Base-by-base conservation (phyloP, 139 green algal genomes). In the Coelastrella sp. region DNA sequence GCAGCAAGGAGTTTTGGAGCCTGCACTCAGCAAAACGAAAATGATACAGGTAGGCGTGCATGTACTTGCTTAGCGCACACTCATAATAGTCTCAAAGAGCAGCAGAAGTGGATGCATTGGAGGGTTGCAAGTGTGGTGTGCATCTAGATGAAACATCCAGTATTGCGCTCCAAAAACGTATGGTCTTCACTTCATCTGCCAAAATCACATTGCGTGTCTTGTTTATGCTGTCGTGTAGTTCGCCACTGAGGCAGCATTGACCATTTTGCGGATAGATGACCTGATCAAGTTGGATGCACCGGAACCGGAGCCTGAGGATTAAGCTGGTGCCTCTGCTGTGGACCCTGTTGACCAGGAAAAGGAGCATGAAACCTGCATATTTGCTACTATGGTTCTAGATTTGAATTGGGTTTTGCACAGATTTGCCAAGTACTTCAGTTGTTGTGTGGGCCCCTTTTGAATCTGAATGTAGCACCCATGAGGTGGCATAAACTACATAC, bases 191-290 rank as follows among this genome's bases (percentile, higher is more conserved):
- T 32, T 23, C n/a, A 34, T 23, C 59, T 37, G 13, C 48, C 17
- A 1, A 15, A 57, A 15, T 15, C 17, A 15, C 48, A 57, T 2
- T 23, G 1, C 48, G 17, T 41, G 37, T 9, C 66, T 32, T 75
- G n/a, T 23, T 45, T 1, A 27, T 75, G n/a, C 5, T 40, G 62
- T 51, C 4, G 21, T 92, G 88, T 93, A 99, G 95, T 99, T 99
- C 94, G 98, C 98, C 0, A 99, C 98, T 0, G 98, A 99, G 92
- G 98, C 98, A 4, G 97, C 98, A 43, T 98, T 99, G 90, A 99
- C 98, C 62, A 98, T 99, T 64, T 88, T 99, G 86, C 91, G 98
- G 17, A 99, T 99, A 60, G 98, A 99, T 82, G 98, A 99, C 92
- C 93, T 99, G 68, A 98, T 99, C 88, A 92, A 87, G 74, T 87